These are phyloP conservation scores for Salvia miltiorrhiza DNA, from an alignment of 257 asterid genomes.

Conservation along the genomic window DNA sequence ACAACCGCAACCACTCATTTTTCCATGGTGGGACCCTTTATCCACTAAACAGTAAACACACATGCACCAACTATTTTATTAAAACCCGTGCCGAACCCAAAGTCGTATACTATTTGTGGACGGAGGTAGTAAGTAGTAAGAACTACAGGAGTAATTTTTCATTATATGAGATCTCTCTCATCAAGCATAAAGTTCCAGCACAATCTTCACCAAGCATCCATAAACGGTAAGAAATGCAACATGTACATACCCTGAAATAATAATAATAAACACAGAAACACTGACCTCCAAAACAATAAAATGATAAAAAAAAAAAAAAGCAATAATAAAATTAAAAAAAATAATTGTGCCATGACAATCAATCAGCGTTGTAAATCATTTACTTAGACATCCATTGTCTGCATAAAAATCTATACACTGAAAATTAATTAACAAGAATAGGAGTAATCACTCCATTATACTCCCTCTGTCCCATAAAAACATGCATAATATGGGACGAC, in stretches of 20 bases:
- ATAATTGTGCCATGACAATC: background rate
- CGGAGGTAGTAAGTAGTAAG: too few relatives aligned
- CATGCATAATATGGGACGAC: too few relatives aligned
- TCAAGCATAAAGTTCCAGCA: background rate
- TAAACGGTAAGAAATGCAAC: background rate
- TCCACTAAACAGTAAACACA: too few relatives aligned
- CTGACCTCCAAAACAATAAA: background rate
- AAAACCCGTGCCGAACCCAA: too few relatives aligned
- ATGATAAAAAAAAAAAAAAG: background rate
- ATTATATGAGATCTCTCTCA: too few relatives aligned
- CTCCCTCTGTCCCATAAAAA: background rate
- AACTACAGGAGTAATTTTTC: too few relatives aligned
- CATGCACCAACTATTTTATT: too few relatives aligned
- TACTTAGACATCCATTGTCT: conserved; percentile 3
- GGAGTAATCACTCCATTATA: conserved; percentile 5
- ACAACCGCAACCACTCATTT: too few relatives aligned
- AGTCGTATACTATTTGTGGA: too few relatives aligned
- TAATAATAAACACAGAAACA: background rate
- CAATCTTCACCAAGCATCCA: background rate
- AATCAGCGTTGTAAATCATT: background rate
- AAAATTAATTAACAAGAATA: background rate
- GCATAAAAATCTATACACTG: background rate
- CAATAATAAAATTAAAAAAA: background rate
- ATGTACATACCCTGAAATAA: too few relatives aligned
- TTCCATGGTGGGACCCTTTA: too few relatives aligned